These are phyloP conservation scores for Santalum album DNA, from an alignment of 164 flowering plant species.

Conservation along the genomic window DNA sequence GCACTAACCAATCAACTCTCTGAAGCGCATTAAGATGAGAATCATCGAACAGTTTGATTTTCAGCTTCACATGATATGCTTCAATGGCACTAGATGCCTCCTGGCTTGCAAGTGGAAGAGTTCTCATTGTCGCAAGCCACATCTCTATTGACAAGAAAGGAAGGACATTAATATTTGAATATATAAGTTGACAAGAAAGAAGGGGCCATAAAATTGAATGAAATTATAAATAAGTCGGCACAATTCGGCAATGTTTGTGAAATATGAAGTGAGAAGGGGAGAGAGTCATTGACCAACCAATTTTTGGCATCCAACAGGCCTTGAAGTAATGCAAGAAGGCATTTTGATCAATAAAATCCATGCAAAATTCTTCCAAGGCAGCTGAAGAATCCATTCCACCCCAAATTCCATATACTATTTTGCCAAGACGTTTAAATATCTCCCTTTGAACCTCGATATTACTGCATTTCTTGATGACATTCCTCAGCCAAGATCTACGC, in stretches of 20 bases:
- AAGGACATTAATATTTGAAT: background rate
- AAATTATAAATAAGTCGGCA: too few relatives aligned
- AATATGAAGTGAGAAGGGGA: background rate
- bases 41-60: slow-evolving; percentile 74
- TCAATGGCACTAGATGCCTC: slow-evolving; percentile 93
- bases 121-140: slow-evolving; percentile 79
- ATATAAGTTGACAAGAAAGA: too few relatives aligned
- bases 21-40: slow-evolving; percentile 82
- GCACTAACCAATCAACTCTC: slow-evolving; percentile 95
- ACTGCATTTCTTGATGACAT: slow-evolving; percentile 60
- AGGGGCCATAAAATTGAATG: too few relatives aligned
- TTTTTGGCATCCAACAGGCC: slow-evolving; percentile 81
- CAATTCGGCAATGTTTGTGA: too few relatives aligned
- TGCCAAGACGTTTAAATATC: slow-evolving; percentile 77
- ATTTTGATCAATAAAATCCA: slow-evolving; percentile 86
- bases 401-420: slow-evolving; percentile 65
- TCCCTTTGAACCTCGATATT: slow-evolving; percentile 73
- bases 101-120: slow-evolving; percentile 80
- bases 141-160: slow-evolving; percentile 39
- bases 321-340: slow-evolving; percentile 77
- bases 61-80: slow-evolving; percentile 88
- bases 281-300: slow-evolving; percentile 47
- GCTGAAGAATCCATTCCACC: slow-evolving; percentile 34
- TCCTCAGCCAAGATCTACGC: slow-evolving; percentile 87
- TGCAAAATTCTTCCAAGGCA: slow-evolving; percentile 51